These are phyloP conservation scores for Phytopythium cucurbitacearum DNA, from an alignment of 352 stramenopile species.

Conservation along the genomic window DNA sequence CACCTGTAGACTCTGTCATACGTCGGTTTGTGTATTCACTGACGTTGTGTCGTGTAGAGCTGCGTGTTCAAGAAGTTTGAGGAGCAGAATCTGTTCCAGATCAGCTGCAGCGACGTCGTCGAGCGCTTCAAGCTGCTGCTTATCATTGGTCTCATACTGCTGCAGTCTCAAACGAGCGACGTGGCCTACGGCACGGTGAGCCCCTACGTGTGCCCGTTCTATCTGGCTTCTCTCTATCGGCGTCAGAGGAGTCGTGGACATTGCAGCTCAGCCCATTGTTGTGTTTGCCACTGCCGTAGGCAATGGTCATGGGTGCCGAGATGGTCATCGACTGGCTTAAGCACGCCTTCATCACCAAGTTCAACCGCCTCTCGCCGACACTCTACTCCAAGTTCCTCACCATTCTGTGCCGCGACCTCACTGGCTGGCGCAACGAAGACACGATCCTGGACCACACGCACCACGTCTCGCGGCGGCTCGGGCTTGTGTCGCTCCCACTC, in stretches of 20 bases:
- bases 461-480: constrained; percentile 91
- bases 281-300: constrained; percentile 14
- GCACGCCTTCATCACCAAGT: constrained; percentile 99
- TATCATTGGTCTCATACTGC: constrained; percentile 94
- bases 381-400: constrained; percentile 96
- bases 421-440: constrained; percentile 90
- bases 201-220: constrained; percentile 1
- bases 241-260: not conserved
- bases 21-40: not conserved
- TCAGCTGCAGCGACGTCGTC: constrained; percentile 96
- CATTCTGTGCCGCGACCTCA: constrained; percentile 93
- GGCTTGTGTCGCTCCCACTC: constrained; percentile 92
- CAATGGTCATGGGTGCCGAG: constrained; percentile 91
- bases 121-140: constrained; percentile 97
- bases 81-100: constrained; percentile 96
- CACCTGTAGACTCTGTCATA: not conserved
- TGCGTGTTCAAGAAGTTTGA: constrained; percentile 98
- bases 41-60: constrained; percentile 18
- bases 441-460: constrained; percentile 93
- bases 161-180: constrained; percentile 82
- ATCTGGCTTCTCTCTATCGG: not conserved
- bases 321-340: constrained; percentile 98
- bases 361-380: constrained; percentile 93
- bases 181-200: constrained; percentile 70
- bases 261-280: not conserved